Evolutionary conservation across 1,284 basidiomycete species (phyloP).

Genomic region (Melanopsichium pennsylvanicum): DNA sequence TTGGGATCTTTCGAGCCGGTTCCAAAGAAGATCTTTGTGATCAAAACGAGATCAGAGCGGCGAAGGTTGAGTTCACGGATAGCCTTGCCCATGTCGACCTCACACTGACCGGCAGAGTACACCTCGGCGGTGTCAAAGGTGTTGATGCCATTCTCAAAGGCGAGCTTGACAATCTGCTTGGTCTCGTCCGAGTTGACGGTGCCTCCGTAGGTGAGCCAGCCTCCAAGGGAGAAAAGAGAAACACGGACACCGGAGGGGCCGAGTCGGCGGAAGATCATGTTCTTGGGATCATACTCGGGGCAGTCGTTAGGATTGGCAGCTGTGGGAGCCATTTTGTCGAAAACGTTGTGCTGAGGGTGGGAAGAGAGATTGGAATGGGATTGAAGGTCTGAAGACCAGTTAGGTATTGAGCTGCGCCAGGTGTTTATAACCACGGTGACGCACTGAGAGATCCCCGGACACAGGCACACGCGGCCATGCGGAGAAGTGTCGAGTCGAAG

Average conservation of each 20-base stretch:
- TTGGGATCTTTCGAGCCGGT: slow-evolving; percentile 66
- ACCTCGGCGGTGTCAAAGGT: slow-evolving; percentile 76
- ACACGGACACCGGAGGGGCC: slow-evolving; percentile 52
- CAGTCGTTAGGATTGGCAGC: slow-evolving; percentile 49
- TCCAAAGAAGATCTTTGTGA: slow-evolving; percentile 73
- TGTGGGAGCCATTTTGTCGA: slow-evolving; percentile 40
- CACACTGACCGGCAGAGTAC: slow-evolving; percentile 77
- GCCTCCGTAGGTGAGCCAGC: slow-evolving; percentile 55
- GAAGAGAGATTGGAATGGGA: not conserved
- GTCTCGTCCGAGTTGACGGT: slow-evolving; percentile 47
- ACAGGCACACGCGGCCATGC: too few species aligned
- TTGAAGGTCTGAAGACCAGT: too few species aligned
- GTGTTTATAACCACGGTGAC: too few species aligned
- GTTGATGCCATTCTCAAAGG: slow-evolving; percentile 70
- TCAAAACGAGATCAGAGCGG: slow-evolving; percentile 77
- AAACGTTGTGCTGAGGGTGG: not conserved
- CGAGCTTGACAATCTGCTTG: slow-evolving; percentile 44
- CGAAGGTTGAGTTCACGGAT: slow-evolving; percentile 78
- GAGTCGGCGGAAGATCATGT: slow-evolving; percentile 57
- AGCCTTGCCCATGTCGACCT: slow-evolving; percentile 78
- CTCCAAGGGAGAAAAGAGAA: slow-evolving; percentile 50
- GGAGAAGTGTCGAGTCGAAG: not conserved
- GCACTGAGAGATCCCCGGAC: too few species aligned
- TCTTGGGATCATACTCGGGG: slow-evolving; percentile 55
- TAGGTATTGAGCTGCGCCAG: too few species aligned